Evolutionary conservation across 1,139 yeast species (phyloP), one percentile per base, ranked within the genome.

Genomic region (Arxiozyma slooffiae): DNA sequence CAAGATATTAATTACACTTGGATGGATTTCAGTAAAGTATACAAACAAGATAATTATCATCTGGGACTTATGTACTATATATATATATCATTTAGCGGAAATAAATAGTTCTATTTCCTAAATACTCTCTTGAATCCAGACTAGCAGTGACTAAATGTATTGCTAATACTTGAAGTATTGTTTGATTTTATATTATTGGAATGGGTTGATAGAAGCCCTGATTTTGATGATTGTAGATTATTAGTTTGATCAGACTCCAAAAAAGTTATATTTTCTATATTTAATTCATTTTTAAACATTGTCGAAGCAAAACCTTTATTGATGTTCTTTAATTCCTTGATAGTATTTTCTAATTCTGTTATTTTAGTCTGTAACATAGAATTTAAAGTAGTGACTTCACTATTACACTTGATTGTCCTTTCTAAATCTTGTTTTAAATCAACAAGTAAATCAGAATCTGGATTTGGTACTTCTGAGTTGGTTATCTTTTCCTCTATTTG

Each of bases 341-440:
- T 44, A 11, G 24, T 23, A 18, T 37, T 38, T 36, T 68, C 61
- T 39, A 70, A 58, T 16, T 57, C 57, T 34, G 57, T 59, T 2
- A 71, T 53, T 41, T 64, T 64, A 42, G 84, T 90, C 54, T 78
- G 81, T 24, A 78, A 60, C 40, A 68, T 64, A 51, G 75, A 67
- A 55, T 79, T 79, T 53, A 74, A 71, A 47, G 71, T 76, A 81
- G 77, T 78, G 21, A 79, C 82, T 59, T 76, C 78, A 44, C 63
- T 74, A 67, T 74, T 85, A 70, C 76, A 74, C 59, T 67, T 82
- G 84, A 75, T 83, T 57, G 75, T 76, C 52, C 75, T 74, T 50
- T 70, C 73, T 51, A 74, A 63, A 57, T 76, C 79, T 16, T 63
- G 67, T 50, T 73, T 73, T 44, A 77, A 60, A 45, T 70, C 67